Evolutionary conservation across 176 grass and related monocot species (phyloP), one percentile per base, ranked within the genome.

Genomic region (Tillandsia leiboldiana): DNA sequence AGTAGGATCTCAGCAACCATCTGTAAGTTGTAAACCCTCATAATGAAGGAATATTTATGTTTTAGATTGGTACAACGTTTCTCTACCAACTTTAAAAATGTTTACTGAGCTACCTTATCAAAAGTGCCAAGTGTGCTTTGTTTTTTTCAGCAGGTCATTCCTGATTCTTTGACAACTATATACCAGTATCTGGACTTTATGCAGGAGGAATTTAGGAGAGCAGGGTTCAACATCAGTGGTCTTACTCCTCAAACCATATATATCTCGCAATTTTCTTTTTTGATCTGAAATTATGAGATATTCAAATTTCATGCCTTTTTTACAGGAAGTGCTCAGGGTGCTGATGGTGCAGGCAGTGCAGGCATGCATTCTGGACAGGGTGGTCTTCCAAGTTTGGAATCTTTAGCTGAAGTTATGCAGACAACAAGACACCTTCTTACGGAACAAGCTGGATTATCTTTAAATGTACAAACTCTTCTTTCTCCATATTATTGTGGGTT

Each of bases 101-200:
- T 51, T 68, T 67, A 68, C 12, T 53, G 24, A 42, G 33, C 33
- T 42, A 42, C 4, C 33, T 42, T 42, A 42, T 42, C 33, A 42
- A 42, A 42, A 42, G 33, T 42, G 33, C 33, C 3, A 42, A 42
- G 4, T 42, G 33, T 42, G 65, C 52, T 20, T 70, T 49, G 50
- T 64, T 50, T 72, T 84, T 26, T 82, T 72, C 77, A 75, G 74
- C 51, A 99, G 94, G 79, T 89, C 22, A 90, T 93, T 65, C 87
- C 89, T 75, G 94, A 99, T 89, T 85, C 94, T 26, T 76, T 99
- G 80, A 87, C 87, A 56, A 99, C 94, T 61, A 90, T 99, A 68
- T 76, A 79, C 67, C 94, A 90, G 56, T 99, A 93, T 79, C 82
- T 93, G 52, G 71, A 87, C 24, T 86, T 93, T 76, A 82, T 99